Base-by-base conservation (phyloP, 2,329 filamentous ascomycete species). In the Coniochaeta sp. region DNA sequence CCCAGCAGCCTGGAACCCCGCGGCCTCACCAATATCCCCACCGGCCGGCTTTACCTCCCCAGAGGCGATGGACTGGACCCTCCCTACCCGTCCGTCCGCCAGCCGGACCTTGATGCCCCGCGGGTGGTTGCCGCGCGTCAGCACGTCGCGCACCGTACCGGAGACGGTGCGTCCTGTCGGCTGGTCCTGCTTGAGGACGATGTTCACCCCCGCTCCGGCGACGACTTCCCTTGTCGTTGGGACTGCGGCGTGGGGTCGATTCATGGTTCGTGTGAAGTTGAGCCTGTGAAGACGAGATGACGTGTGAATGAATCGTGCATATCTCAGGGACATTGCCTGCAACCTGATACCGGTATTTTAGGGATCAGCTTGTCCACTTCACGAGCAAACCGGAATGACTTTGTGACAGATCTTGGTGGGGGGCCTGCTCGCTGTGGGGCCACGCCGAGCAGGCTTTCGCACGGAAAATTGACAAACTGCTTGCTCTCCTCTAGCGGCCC, bases 31-130 rank as follows among this genome's bases (percentile, higher is more conserved):
- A 36, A 59, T 14, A 56, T 32, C 30, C 9, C 14, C 30, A 55
- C 59, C 3, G 52, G n/a, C 17, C 30, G 59, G 62, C 32, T 69
- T 66, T 1, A 50, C 26, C 44, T 54, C 17, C 55, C 36, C 63
- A 52, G 69, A 59, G 17, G 73, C 76, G 72, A 90, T 79, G 52
- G 79, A 77, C 72, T 93, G 90, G 30, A 93, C 90, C 17, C 90
- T 77, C 1, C 90, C 90, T 2, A 93, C 83, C 28, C 88, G 80
- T 1, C 89, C 89, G 70, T 90, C 88, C 1, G 77, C 74, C 6
- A 93, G 77, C 2, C 89, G 83, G 26, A 93, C 89, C 72, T 93
- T 93, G 75, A 93, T 90, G 38, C 90, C 90, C 10, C 88, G 81
- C 2, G 89, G 88, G 67, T 93, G 90, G 65, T 93, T 84, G 28